Evolutionary conservation across 2,329 filamentous ascomycete genomes (phyloP), one percentile per base, ranked within the genome.

Genomic region (Thielaviopsis populi): DNA sequence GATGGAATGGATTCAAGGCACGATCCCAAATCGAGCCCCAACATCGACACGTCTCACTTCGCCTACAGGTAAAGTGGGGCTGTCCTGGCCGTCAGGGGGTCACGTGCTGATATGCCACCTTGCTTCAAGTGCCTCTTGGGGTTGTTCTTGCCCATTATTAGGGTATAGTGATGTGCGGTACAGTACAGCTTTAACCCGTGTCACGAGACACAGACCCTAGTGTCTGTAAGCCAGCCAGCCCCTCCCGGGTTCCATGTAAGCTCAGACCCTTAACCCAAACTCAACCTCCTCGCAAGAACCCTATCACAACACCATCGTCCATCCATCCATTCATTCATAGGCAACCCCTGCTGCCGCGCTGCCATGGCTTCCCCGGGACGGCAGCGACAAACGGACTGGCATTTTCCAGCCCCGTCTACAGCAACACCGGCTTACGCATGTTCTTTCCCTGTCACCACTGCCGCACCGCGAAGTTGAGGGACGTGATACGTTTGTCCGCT

Each of bases 41-140:
- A 66, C 65, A 63, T 66, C 61, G 65, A 66, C 65, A 66, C 65
- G 65, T 66, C 65, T 63, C 65, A 66, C 64, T 61, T 56, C 24
- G 37, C 37, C 40, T 30, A 27, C 15, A 24, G 42, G n/a, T 43
- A 61, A 61, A 43, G 40, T 61, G 59, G 42, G 59, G 5, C 30
- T 22, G 17, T 24, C 27, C n/a, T 54, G 50, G 30, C 22, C 42
- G n/a, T 19, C 46, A 43, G 48, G 19, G 40, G 46, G 0, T 37
- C 42, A 56, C 60, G 60, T 62, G 43, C 15, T 62, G 24, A 43
- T 24, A 22, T 42, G 19, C n/a, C 24, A 37, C 13, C 41, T 48
- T 43, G 41, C 27, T 33, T 54, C 24, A 54, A n/a, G 5, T 17
- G 19, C 30, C 19, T 53, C 24, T 24, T 53, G 2, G 48, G 48